Percentiles rank a stretch among this genome's conserved stretches.
These are phyloP conservation scores for Chenopodium album DNA, from an alignment of 148 eudicot genomes.

Conservation along the genomic window DNA sequence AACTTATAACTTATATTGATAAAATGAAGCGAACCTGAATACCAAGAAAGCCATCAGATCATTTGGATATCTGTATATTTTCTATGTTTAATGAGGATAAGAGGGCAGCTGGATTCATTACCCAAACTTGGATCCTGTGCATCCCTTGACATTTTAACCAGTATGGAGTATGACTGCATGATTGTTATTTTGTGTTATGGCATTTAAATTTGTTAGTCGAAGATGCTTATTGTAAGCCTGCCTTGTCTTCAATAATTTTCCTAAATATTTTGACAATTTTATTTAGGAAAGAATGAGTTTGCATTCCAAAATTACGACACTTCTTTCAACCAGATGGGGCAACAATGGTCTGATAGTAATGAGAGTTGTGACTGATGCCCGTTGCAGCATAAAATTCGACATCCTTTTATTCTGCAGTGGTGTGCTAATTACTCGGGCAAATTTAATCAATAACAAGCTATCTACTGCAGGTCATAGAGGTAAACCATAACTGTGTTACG, in stretches of 20 bases:
- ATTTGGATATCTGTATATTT: constrained; percentile 39
- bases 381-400: neutral
- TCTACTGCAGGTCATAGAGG: neutral
- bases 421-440: neutral
- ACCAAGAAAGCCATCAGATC: constrained; percentile 27
- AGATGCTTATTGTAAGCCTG: too few relatives aligned
- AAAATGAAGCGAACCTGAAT: constrained; percentile 32
- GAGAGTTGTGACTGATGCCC: too few relatives aligned
- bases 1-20: constrained; percentile 25
- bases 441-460: neutral
- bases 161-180: too few relatives aligned
- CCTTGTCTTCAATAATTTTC: too few relatives aligned
- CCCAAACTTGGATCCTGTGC: constrained; percentile 25
- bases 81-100: constrained; percentile 44
- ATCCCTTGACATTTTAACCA: constrained; percentile 18
- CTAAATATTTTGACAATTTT: too few relatives aligned
- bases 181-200: too few relatives aligned
- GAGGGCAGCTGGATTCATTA: constrained; percentile 32
- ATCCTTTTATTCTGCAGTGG: neutral
- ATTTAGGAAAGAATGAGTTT: too few relatives aligned
- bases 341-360: too few relatives aligned
- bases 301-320: too few relatives aligned
- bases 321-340: too few relatives aligned
- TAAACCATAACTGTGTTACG: neutral
- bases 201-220: neutral